Evolutionary conservation across 768 basidiomycete species (phyloP).

Genomic region (Artomyces pyxidatus): DNA sequence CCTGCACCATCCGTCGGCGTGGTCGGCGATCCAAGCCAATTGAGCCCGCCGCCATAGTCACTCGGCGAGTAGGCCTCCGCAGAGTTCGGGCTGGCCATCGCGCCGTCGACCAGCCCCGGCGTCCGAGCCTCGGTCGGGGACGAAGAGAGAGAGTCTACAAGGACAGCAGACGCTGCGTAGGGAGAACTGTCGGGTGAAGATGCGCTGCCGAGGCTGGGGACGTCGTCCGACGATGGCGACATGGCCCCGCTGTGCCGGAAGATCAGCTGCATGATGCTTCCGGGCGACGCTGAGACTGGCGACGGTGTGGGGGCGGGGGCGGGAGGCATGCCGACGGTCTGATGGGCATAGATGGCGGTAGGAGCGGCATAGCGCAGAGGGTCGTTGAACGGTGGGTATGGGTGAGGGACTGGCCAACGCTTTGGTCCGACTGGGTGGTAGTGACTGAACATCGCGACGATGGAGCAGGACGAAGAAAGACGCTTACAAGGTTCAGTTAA

Average conservation of each 20-base stretch:
- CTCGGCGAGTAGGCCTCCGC: background rate
- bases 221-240: background rate
- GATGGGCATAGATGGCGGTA: background rate
- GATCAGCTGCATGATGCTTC: constrained; percentile 2
- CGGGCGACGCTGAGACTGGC: background rate
- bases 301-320: background rate
- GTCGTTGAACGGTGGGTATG: background rate
- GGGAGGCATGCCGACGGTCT: background rate
- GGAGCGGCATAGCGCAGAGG: background rate
- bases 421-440: background rate
- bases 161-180: background rate
- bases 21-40: constrained; percentile 10
- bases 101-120: background rate
- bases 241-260: constrained; percentile 1
- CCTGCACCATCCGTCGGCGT: background rate
- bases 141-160: background rate
- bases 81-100: background rate
- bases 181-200: background rate
- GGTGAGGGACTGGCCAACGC: background rate
- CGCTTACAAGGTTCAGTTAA: background rate
- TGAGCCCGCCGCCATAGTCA: too few species aligned
- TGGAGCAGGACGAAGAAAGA: too few species aligned
- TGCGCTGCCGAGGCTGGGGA: background rate
- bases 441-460: background rate
- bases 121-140: background rate